Conservation (phyloP, 495 filamentous ascomycete species). For the Neurospora sp. region DNA sequence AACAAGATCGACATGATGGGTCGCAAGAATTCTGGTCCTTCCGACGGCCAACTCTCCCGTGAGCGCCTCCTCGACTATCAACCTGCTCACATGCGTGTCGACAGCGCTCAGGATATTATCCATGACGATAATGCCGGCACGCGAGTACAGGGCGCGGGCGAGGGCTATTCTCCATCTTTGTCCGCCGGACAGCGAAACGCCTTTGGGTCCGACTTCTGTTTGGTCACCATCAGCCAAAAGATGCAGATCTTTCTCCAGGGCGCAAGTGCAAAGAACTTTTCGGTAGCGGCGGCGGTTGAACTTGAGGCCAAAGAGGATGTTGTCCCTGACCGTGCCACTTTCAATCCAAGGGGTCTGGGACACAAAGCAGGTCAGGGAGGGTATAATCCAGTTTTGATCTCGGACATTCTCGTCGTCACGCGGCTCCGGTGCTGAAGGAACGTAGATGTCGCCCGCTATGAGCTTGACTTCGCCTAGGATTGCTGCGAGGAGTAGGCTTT, state of each 20-base stretch:
- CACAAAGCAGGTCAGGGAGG: constrained; percentile 51
- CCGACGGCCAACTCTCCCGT: constrained; percentile 34
- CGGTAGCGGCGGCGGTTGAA: constrained; percentile 37
- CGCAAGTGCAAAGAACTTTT: constrained; percentile 51
- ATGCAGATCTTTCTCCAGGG: constrained; percentile 51
- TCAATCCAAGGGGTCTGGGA: constrained; percentile 50
- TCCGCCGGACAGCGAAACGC: constrained; percentile 60
- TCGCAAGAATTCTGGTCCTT: constrained; percentile 42
- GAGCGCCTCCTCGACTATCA: constrained; percentile 41
- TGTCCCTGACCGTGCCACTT: constrained; percentile 42
- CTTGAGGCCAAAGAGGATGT: constrained; percentile 47
- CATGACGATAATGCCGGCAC: constrained; percentile 51
- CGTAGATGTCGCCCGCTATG: constrained; percentile 30
- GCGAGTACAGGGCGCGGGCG: constrained; percentile 61
- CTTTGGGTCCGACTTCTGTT: constrained; percentile 61
- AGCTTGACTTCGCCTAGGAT: constrained; percentile 48
- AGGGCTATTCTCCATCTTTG: constrained; percentile 61
- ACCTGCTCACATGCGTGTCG: constrained; percentile 40
- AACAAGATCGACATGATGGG: constrained; percentile 45
- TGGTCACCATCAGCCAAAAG: constrained; percentile 56
- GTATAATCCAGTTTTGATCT: constrained; percentile 50
- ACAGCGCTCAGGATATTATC: constrained; percentile 62
- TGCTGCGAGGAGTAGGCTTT: constrained; percentile 46
- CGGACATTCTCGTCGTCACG: constrained; percentile 16
- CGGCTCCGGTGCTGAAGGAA: constrained; percentile 26